Evolutionary conservation across 352 stramenopile genomes (phyloP), one percentile per base, ranked within the genome.

Genomic region (Globisporangium acanthophoron): DNA sequence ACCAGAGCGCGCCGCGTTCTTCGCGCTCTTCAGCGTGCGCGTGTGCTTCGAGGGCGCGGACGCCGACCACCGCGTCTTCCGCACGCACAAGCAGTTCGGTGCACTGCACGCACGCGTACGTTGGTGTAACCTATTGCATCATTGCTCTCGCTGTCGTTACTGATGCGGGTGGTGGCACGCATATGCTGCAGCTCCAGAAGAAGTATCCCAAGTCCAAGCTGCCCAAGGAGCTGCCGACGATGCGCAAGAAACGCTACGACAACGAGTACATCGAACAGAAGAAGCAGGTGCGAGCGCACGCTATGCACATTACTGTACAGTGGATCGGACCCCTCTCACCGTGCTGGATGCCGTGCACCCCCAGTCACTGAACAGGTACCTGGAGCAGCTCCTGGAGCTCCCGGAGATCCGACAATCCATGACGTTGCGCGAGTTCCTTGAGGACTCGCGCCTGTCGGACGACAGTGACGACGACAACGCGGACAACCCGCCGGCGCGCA

Each of bases 221-320:
- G 43, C 79, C 79, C 8, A 74, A 75, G 37, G 69, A 83, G 3
- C 62, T 92, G 39, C 81, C 81, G 13, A 62, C 73, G 2, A 85
- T 92, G 75, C 73, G 77, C 52, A 82, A 77, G 37, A 88, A 88
- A 54, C 80, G 78, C 50, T 85, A 87, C 50, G 76, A 88, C 64
- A 85, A 82, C 57, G 65, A 77, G 48, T 92, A 92, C 69, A 87
- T 92, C 56, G 69, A 87, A 53, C 65, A 87, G n/a, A 92, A 92
- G 51, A 67, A 69, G 5, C 51, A 59, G n/a, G 70, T 78, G 50
- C 7, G 52, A 35, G 31, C 31, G 31, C 31, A 8, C 31, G 21
- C 21, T 24, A 35, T 35, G 4, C 31, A 8, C 31, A 35, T 5
- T 8, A 8, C 31, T 35, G 8, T 35, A 8, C 31, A 35, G 4